Conservation (phyloP, 768 basidiomycete genomes). For the Inosperma sp. region DNA sequence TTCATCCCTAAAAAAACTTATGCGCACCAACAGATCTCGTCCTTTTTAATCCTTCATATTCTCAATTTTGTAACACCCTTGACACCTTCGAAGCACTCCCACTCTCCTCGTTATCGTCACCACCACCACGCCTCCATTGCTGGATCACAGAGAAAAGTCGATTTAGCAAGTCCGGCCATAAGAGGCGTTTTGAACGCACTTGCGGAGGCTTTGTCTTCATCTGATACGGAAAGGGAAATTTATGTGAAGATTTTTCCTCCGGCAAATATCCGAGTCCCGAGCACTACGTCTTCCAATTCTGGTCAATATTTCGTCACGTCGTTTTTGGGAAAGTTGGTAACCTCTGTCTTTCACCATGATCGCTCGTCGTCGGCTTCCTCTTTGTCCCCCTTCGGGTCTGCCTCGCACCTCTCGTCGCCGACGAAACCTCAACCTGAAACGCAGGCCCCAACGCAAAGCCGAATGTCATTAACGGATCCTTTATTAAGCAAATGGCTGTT, state of each 20-base stretch:
- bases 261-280: constrained; percentile 13
- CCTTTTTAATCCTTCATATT: constrained; percentile 88
- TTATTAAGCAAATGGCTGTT: constrained; percentile 95
- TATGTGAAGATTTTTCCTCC: constrained; percentile 24
- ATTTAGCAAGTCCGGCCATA: constrained; percentile 61
- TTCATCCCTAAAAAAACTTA: background rate
- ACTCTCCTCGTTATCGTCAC: background rate
- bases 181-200: constrained; percentile 55
- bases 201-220: constrained; percentile 29
- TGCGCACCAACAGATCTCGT: constrained; percentile 54
- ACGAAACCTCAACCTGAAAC: too few species aligned
- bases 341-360: constrained; percentile 5
- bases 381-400: too few species aligned
- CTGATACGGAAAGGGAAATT: constrained; percentile 4
- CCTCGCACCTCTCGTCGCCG: too few species aligned
- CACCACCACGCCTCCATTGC: background rate
- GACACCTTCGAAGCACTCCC: constrained; percentile 49
- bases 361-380: too few species aligned
- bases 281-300: background rate
- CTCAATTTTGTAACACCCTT: constrained; percentile 92
- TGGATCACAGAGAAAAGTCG: constrained; percentile 43
- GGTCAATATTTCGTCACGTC: too few species aligned
- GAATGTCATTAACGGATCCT: constrained; percentile 96
- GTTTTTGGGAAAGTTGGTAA: too few species aligned
- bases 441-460: too few species aligned